These are phyloP conservation scores for Fusarium nisikadoi DNA, from an alignment of 2,329 filamentous ascomycete species.

Conservation along the genomic window DNA sequence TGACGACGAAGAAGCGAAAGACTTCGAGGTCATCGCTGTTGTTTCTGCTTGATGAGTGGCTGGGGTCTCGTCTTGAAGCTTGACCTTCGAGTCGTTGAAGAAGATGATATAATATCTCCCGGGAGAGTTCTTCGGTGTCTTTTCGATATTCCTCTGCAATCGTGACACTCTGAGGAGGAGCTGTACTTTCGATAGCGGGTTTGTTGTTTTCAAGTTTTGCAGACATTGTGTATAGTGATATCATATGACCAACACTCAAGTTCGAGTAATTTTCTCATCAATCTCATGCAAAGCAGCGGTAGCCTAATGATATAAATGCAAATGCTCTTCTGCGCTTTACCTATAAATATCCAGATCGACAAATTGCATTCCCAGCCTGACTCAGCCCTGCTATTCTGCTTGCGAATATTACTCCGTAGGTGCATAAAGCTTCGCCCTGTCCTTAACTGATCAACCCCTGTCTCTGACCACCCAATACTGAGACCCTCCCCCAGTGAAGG, in stretches of 20 bases:
- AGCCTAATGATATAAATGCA: rapidly evolving
- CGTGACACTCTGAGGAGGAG: neutral
- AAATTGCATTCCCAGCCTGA: rapidly evolving
- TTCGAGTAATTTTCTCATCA: neutral
- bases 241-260: rapidly evolving
- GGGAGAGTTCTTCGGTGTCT: neutral
- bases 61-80: neutral
- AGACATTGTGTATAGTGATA: neutral
- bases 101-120: neutral
- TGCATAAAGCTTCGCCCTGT: neutral
- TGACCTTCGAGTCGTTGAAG: neutral
- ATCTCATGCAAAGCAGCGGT: too few species aligned
- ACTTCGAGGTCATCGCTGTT: neutral
- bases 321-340: rapidly evolving
- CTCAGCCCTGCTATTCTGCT: neutral
- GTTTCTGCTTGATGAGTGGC: neutral
- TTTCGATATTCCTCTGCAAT: neutral
- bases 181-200: neutral
- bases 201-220: neutral
- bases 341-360: neutral
- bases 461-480: neutral
- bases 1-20: neutral
- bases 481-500: neutral
- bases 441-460: neutral
- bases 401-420: neutral